Percentiles rank a stretch among this genome's conserved stretches.
Conservation (phyloP, 352 stramenopile species). For the Aphanomyces invadans region DNA sequence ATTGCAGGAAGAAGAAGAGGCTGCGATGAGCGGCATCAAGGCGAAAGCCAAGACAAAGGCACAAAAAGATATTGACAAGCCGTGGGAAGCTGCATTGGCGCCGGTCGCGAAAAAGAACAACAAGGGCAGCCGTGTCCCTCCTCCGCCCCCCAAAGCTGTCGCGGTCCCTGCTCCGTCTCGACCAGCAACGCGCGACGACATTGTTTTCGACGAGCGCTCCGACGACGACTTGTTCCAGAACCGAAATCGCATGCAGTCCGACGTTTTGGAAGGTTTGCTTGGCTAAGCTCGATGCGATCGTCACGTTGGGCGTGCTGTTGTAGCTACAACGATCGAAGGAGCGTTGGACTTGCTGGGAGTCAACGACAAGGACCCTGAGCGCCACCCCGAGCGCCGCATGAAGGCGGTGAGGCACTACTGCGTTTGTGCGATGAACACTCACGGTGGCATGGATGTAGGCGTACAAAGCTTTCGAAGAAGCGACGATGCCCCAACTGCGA, state of each 20-base stretch:
- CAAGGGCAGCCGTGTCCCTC: constrained; percentile 35
- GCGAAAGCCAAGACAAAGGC: constrained; percentile 52
- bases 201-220: constrained; percentile 46
- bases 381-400: constrained; percentile 57
- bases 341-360: constrained; percentile 51
- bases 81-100: constrained; percentile 63
- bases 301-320: constrained; percentile 19
- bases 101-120: constrained; percentile 59
- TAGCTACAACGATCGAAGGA: constrained; percentile 57
- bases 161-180: constrained; percentile 26
- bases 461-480: constrained; percentile 75
- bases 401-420: constrained; percentile 38
- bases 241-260: constrained; percentile 35
- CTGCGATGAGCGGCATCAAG: constrained; percentile 39
- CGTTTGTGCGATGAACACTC: neutral
- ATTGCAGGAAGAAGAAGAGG: constrained; percentile 57
- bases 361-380: constrained; percentile 42
- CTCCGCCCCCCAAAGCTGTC: constrained; percentile 29
- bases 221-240: constrained; percentile 38
- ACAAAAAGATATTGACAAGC: constrained; percentile 55
- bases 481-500: constrained; percentile 57
- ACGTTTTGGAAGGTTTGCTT: constrained; percentile 17
- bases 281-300: neutral
- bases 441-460: constrained; percentile 30
- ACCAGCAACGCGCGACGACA: constrained; percentile 39